Evolutionary conservation across 805 yeast genomes (phyloP), one percentile per base, ranked within the genome.

Genomic region (Myxozyma vanderwaltii): DNA sequence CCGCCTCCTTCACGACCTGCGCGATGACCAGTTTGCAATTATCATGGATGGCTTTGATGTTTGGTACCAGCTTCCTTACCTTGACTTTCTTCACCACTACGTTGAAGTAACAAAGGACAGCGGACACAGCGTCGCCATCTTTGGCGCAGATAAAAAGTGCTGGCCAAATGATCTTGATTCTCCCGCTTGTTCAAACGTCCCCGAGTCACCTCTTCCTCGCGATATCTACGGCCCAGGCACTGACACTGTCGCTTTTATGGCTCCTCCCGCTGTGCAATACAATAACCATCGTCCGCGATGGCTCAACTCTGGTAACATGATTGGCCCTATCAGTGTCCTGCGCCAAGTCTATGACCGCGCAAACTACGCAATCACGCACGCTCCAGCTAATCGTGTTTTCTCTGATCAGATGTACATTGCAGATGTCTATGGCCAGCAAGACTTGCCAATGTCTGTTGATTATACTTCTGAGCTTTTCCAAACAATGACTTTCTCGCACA

Each of bases 111-210:
- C 55, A 26, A 24, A 24, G 39, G 38, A 24, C 15, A 17, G 21
- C 49, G 44, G 45, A 15, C 27, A 52, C 51, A 8, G 39, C 39
- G 4, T 24, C 47, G 60, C 51, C 35, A 26, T 60, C 29, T 62
- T 62, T 27, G 66, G 66, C 45, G 66, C 66, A 17, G 66, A 62
- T 39, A 62, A 62, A 36, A 62, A 60, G 49, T 62, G 66, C 59
- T 62, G 66, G 66, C 66, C 66, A n/a, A 62, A 62, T 36, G 56
- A 41, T 4, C 47, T 21, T 24, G 31, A 40, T 23, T 53, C 66
- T 35, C 58, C 66, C 15, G 66, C 66, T 21, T 63, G 66, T 44
- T 21, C 31, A 1, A 49, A 53, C 49, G 41, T 61, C 17, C 66
- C 66, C 33, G 54, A 61, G 39, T 61, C 65, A n/a, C 29, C 65